These are phyloP conservation scores for Fusarium floridanum DNA, from an alignment of 2,329 filamentous ascomycete species.

Conservation along the genomic window DNA sequence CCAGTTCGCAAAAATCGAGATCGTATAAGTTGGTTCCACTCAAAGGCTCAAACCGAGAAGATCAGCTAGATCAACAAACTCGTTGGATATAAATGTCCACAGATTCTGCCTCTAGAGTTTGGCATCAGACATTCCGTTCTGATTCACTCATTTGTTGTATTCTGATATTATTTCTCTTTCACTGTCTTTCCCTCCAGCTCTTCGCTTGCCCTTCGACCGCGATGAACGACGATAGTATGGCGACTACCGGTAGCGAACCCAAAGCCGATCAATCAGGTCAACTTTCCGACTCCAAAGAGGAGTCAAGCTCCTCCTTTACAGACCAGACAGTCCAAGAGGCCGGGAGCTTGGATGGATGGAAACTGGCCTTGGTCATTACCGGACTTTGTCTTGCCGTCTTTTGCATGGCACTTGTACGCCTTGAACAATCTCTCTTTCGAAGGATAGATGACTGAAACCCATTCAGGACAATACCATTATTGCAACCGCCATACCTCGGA, in stretches of 20 bases:
- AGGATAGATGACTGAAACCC: background rate
- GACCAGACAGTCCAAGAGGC: background rate
- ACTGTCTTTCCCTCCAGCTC: background rate
- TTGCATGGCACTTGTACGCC: slow-evolving; percentile 5
- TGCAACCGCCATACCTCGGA: background rate
- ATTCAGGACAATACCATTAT: background rate
- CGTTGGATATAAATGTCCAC: background rate
- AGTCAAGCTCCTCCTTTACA: background rate
- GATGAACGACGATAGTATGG: background rate
- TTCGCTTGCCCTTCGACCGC: background rate
- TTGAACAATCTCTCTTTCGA: background rate
- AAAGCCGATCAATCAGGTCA: background rate
- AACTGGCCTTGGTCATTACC: background rate
- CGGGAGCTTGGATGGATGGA: background rate
- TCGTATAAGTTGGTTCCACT: background rate
- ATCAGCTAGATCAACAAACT: background rate
- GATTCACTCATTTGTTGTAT: background rate
- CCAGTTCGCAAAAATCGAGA: background rate
- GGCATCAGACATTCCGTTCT: background rate
- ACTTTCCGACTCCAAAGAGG: background rate
- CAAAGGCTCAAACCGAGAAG: background rate
- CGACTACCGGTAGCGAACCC: background rate
- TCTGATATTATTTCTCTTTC: background rate
- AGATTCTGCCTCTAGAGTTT: background rate
- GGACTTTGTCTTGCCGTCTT: slow-evolving; percentile 1